Percentiles rank a stretch among this genome's conserved stretches.
These are phyloP conservation scores for Theileria annulata DNA, from an alignment of 169 alveolate species.

Conservation along the genomic window DNA sequence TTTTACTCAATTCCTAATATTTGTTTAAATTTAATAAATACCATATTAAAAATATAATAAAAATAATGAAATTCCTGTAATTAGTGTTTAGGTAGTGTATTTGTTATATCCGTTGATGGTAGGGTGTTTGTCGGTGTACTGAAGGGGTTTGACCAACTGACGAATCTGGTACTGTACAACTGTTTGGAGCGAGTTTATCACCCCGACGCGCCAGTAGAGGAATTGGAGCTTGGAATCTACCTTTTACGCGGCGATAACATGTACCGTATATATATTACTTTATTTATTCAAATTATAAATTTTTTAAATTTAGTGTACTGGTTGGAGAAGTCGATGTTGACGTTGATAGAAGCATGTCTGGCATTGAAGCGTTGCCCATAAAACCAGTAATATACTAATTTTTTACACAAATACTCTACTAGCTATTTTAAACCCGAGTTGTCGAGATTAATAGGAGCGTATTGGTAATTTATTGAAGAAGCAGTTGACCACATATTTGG, in stretches of 20 bases:
- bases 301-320: constrained; percentile 22
- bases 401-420: constrained; percentile 3
- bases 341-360: constrained; percentile 53
- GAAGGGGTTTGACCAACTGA: constrained; percentile 87
- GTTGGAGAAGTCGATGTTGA: constrained; percentile 67
- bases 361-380: constrained; percentile 64
- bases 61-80: background rate
- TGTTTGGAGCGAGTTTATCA: constrained; percentile 85
- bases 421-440: background rate
- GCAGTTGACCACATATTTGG: constrained; percentile 60
- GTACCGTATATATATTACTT: constrained; percentile 44
- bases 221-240: constrained; percentile 80
- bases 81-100: constrained; percentile 72
- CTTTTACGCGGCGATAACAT: constrained; percentile 83
- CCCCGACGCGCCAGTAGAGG: constrained; percentile 77
- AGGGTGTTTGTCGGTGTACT: constrained; percentile 84
- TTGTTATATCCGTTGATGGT: constrained; percentile 86
- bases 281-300: background rate
- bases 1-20: background rate
- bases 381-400: constrained; percentile 61
- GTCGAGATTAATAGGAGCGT: background rate
- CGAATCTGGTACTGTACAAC: constrained; percentile 81
- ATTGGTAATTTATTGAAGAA: constrained; percentile 49
- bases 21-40: background rate
- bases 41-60: background rate